phyloP scores from a whole-genome alignment of 495 filamentous ascomycete genomes.

The Beverwykella pulmonaria region DNA sequence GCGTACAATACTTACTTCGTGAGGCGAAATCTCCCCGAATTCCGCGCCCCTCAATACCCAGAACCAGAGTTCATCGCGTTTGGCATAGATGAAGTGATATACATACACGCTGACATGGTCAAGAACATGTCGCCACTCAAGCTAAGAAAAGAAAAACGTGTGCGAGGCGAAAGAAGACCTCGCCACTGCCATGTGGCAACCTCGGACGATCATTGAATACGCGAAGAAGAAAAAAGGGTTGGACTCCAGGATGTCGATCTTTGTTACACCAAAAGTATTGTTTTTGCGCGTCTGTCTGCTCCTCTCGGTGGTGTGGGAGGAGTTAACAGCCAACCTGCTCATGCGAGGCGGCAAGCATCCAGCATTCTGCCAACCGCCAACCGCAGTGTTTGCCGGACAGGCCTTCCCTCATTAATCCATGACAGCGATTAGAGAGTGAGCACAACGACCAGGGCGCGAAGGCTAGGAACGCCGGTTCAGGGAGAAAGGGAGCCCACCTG shows the following conservation, averaged over 20 bases:
- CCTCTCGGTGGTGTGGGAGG: neutral
- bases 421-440: neutral
- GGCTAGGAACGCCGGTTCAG: slow-evolving; percentile 13
- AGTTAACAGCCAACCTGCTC: neutral
- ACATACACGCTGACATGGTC: neutral
- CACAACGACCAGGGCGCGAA: neutral
- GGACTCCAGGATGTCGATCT: neutral
- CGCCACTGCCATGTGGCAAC: slow-evolving; percentile 19
- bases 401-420: neutral
- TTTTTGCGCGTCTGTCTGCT: neutral
- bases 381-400: neutral
- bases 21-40: too few species aligned
- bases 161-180: neutral
- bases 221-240: neutral
- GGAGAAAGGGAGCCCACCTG: slow-evolving; percentile 5
- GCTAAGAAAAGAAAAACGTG: neutral
- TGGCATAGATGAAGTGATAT: slow-evolving; percentile 14
- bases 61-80: slow-evolving; percentile 10
- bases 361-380: neutral
- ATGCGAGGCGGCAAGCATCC: slow-evolving; percentile 5
- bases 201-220: neutral
- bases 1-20: neutral
- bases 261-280: neutral
- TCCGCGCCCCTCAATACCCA: neutral
- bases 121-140: neutral